These are phyloP conservation scores for Metschnikowia peoriensis DNA, from an alignment of 805 yeast genomes.

Conservation along the genomic window DNA sequence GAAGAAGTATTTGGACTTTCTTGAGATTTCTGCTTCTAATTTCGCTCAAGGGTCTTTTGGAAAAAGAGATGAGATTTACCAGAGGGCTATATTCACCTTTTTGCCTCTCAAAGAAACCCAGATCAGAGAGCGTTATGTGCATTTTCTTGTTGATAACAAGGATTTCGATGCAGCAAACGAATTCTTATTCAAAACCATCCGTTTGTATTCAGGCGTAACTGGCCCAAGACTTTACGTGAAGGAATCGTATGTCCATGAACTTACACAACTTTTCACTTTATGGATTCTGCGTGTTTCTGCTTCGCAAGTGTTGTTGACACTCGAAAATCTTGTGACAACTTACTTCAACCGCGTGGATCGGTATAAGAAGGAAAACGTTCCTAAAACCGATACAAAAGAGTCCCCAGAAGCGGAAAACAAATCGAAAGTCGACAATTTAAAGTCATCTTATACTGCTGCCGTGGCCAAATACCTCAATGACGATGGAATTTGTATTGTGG, in stretches of 20 bases:
- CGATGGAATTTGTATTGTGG: conserved; percentile 37
- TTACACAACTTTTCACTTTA: conserved; percentile 6
- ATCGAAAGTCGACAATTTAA: conserved; percentile 2
- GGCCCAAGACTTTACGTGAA: conserved; percentile 15
- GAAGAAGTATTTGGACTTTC: conserved; percentile 63
- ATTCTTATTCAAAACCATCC: conserved; percentile 26
- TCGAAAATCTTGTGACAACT: conserved; percentile 18
- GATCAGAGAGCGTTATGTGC: conserved; percentile 26
- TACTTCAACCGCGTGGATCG: conserved; percentile 22
- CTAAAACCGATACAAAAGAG: conserved; percentile 1
- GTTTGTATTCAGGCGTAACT: conserved; percentile 23
- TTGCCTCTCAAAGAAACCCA: conserved; percentile 30
- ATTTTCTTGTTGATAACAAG: conserved; percentile 21
- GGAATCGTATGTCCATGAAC: conserved; percentile 18
- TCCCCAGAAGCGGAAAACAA: background rate
- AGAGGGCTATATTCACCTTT: conserved; percentile 46
- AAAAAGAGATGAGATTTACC: conserved; percentile 44
- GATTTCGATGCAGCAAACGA: conserved; percentile 24
- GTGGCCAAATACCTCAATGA: conserved; percentile 38
- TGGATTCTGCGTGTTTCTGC: conserved; percentile 16
- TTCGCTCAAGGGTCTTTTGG: conserved; percentile 25
- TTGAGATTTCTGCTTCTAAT: conserved; percentile 24
- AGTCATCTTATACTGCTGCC: conserved; percentile 17
- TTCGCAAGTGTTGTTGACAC: conserved; percentile 18
- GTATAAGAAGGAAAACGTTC: conserved; percentile 9